Base-by-base conservation (phyloP, 192 early-diverging fungal genomes). In the Coemansia sp. region DNA sequence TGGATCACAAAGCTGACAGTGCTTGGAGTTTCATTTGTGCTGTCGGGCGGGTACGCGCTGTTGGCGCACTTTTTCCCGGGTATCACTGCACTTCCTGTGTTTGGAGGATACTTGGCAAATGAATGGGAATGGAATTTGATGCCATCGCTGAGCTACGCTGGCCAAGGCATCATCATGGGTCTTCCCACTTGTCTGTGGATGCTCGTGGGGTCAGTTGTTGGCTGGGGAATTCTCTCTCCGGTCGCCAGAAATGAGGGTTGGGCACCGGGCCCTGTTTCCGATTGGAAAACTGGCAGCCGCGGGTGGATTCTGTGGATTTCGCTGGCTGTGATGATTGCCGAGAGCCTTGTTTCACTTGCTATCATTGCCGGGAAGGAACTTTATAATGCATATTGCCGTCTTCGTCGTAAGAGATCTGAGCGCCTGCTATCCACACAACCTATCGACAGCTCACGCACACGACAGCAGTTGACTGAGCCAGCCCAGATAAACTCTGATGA, bases 251-350 rank as follows among this genome's bases (percentile, higher is more conserved):
- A 82, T 36, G 76, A 83, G n/a, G 86, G 89, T 21, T 92, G 91
- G 91, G 89, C 88, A 6, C 84, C 87, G 0, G 91, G 91, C 0
- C 82, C 84, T 8, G 87, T 92, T 9, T 67, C 74, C 29, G 87
- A 89, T 61, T 89, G 88, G 83, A 92, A 89, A 51, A 76, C 63
- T 0, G 91, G 91, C 2, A 85, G 86, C 9, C 81, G 86, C 51
- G 91, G 91, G 0, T 92, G 91, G 91, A 92, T 92, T 50, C 64
- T 92, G 46, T 92, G 91, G 91, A 84, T 92, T 29, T 91, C 89
- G 17, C 78, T 92, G 42, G 87, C 87, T 21, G 87, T 92, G 10
- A 92, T 92, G 91, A 88, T 92, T 67, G 84, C 89, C 24, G 91
- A 92, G 46, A 87, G 86, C 30, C 57, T 88, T 2, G 73, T 90